Evolutionary conservation across 768 basidiomycete genomes (phyloP), one percentile per base, ranked within the genome.

Genomic region (Jaapia argillacea): DNA sequence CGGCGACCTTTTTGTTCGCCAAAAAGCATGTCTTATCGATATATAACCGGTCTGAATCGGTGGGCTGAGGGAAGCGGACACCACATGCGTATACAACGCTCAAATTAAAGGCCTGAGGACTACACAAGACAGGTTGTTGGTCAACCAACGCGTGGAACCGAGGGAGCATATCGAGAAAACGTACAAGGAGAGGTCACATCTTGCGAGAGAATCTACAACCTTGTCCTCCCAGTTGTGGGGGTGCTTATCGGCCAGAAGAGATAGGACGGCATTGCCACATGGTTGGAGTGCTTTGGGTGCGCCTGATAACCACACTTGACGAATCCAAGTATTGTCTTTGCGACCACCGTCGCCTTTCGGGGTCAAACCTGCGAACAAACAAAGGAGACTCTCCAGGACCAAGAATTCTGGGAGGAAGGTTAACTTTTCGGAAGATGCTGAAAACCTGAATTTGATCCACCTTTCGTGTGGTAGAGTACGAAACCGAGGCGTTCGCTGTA

Each of bases 81-180:
- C 58, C 65, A 44, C 65, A 63, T 6, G 70, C 55, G 6, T 51
- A 47, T 45, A 79, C 63, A 36, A 66, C 57, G 7, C 58, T 54
- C 13, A 70, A 58, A 27, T 63, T 56, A 48, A 82, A 80, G 7
- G 77, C 73, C 45, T 83, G 81, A 7, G 81, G 79, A 48, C 81
- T 83, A 40, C 5, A 31, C 7, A 1, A 42, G 18, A 44, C 6
- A 23, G 42, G 21, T 47, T 26, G 24, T 45, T 24, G 42, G 13
- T 7, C 21, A 24, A 12, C 40, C 25, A 24, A 28, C 37, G 22
- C 22, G 40, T 45, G 35, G 14, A 43, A 28, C n/a, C n/a, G n/a
- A n/a, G n/a, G n/a, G 13, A 38, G 36, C 5, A 13, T n/a, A n/a
- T n/a, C n/a, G n/a, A n/a, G 25, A 49, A 24, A 18, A 60, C 77